phyloP scores from a whole-genome alignment of 2,329 filamentous ascomycete genomes.

The Stromatinia cepivora region DNA sequence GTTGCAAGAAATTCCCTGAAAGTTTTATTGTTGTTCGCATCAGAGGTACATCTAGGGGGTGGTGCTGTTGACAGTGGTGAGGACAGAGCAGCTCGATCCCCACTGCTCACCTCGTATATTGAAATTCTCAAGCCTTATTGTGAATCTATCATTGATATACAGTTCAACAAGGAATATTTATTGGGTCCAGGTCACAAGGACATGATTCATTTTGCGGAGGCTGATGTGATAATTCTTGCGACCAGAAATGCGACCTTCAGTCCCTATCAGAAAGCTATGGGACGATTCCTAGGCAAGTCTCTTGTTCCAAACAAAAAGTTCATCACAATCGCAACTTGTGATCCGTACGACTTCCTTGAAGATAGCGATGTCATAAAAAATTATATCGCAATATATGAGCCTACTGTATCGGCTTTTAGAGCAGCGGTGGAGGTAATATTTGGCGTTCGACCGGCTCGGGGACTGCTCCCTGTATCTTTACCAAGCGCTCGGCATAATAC shows the following conservation, averaged over 20 bases:
- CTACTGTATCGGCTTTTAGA: slow-evolving; percentile 46
- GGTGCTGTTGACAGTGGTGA: slow-evolving; percentile 46
- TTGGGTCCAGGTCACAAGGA: background rate
- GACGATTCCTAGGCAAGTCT: slow-evolving; percentile 39
- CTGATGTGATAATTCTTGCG: slow-evolving; percentile 45
- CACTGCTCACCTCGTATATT: slow-evolving; percentile 41
- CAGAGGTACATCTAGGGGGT: slow-evolving; percentile 40
- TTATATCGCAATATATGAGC: slow-evolving; percentile 48
- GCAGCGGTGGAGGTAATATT: slow-evolving; percentile 46
- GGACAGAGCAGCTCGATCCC: slow-evolving; percentile 39
- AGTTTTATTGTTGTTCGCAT: slow-evolving; percentile 45
- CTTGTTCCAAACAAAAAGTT: slow-evolving; percentile 35
- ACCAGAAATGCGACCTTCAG: slow-evolving; percentile 45
- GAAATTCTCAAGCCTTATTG: slow-evolving; percentile 40
- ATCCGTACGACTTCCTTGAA: slow-evolving; percentile 48
- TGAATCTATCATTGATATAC: slow-evolving; percentile 39
- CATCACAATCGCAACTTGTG: slow-evolving; percentile 46
- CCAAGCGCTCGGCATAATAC: slow-evolving; percentile 29
- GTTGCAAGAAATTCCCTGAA: slow-evolving; percentile 31
- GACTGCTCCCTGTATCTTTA: slow-evolving; percentile 43
- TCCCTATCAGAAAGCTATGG: slow-evolving; percentile 43
- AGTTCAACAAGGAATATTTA: slow-evolving; percentile 36
- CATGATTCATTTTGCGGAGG: slow-evolving; percentile 27
- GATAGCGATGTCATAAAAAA: slow-evolving; percentile 41
- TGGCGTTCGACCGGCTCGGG: slow-evolving; percentile 38